Base-by-base conservation (phyloP, 2,329 filamentous ascomycete genomes). In the Verticillium klebahnii region DNA sequence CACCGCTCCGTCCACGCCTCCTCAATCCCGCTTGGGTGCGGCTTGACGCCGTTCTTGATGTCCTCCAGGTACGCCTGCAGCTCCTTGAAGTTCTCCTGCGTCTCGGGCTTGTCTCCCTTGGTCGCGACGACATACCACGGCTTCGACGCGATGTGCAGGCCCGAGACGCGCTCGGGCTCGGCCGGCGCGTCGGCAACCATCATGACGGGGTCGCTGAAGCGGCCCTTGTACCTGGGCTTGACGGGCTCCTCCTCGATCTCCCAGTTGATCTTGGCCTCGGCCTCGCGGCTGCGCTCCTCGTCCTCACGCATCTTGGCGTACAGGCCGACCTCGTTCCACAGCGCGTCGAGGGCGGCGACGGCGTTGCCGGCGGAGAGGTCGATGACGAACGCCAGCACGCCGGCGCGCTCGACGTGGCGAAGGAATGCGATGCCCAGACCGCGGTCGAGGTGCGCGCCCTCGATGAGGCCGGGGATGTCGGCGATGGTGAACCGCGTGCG, bases 101-200 rank as follows among this genome's bases (percentile, higher is more conserved):
- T 96, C 3, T 84, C 84, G 3, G 88, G 85, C 60, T 96, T 73
- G 73, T 98, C 94, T 1, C 92, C 93, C 76, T 98, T 98, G 23
- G 93, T 97, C 1, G 92, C 94, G 54, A 97, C 88, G 5, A 97
- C 93, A 70, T 96, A 95, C 95, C 95, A 99, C 1, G 95, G 93
- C 78, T 99, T 99, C 37, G 85, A 86, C n/a, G 91, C 90, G 67
- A 98, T 96, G 50, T 89, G 86, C n/a, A 91, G 72, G n/a, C 75
- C 80, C 3, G 74, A 72, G 52, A 70, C 65, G 65, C 58, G 65
- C 14, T 64, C 65, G 6, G 69, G 66, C 1, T 67, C 61, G n/a
- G 66, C 59, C 4, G 68, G 67, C 11, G 69, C 70, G 50, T 72
- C 74, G 23, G 72, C 71, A 32, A 60, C 54, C 50, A 73, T 71